A percentile compares a stretch with the other conserved stretches of the same genome.
These are phyloP conservation scores for Paxillus rubicundulus DNA, from an alignment of 768 basidiomycete species.

Conservation along the genomic window DNA sequence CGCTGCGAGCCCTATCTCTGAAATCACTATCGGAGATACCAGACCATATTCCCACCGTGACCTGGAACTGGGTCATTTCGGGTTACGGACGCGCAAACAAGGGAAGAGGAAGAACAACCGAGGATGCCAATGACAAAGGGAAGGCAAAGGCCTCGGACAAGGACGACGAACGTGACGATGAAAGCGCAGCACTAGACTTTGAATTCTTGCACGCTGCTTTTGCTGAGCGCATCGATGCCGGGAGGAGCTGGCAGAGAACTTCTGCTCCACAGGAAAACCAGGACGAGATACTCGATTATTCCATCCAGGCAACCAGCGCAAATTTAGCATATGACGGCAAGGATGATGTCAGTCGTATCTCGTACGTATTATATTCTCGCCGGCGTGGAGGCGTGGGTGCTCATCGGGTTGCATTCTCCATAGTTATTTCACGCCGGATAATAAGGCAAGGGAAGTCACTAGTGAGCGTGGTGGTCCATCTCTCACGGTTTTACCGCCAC, in stretches of 20 bases:
- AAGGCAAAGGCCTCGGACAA: slow-evolving; percentile 7
- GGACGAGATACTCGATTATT: neutral
- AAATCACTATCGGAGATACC: slow-evolving; percentile 57
- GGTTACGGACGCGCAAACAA: slow-evolving; percentile 32
- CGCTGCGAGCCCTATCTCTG: slow-evolving; percentile 44
- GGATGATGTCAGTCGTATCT: slow-evolving; percentile 44
- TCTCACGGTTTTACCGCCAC: slow-evolving; percentile 23
- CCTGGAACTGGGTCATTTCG: slow-evolving; percentile 58
- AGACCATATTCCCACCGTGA: slow-evolving; percentile 59
- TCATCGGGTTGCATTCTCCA: slow-evolving; percentile 7
- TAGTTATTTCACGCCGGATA: slow-evolving; percentile 40
- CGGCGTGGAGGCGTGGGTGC: neutral
- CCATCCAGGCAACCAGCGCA: neutral
- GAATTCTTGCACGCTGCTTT: slow-evolving; percentile 50
- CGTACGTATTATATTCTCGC: slow-evolving; percentile 35
- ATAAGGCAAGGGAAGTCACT: neutral
- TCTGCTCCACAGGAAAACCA: neutral
- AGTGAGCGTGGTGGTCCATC: slow-evolving; percentile 1
- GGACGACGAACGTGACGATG: slow-evolving; percentile 1
- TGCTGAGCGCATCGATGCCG: slow-evolving; percentile 45
- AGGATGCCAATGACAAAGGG: slow-evolving; percentile 11
- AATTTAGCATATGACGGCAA: slow-evolving; percentile 10
- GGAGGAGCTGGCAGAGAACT: slow-evolving; percentile 23
- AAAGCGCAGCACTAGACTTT: slow-evolving; percentile 28
- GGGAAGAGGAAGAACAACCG: slow-evolving; percentile 6